A percentile compares a stretch with the other conserved stretches of the same genome.
Conservation (phyloP, 148 eudicot genomes). For the Nepenthes mirabilis region DNA sequence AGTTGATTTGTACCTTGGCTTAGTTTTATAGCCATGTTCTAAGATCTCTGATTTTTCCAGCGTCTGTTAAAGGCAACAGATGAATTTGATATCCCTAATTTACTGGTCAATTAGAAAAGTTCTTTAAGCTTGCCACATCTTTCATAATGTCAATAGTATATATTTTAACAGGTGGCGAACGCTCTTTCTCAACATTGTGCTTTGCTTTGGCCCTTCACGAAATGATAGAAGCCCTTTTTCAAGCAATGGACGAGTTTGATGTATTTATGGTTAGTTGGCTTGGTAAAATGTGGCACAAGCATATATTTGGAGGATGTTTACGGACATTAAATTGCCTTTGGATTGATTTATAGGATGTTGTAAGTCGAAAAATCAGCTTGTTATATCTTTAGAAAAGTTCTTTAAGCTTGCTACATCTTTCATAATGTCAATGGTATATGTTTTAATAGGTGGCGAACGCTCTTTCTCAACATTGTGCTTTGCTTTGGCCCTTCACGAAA, state of each 20-base stretch:
- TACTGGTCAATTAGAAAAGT: too few species aligned
- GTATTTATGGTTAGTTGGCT: constrained; percentile 69
- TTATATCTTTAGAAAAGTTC: too few species aligned
- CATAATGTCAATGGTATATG: background rate
- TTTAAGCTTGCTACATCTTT: too few species aligned
- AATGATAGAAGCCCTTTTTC: constrained; percentile 97
- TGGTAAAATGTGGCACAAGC: background rate
- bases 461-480: constrained; percentile 94
- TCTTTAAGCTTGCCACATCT: too few species aligned
- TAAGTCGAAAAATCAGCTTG: constrained; percentile 94
- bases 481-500: constrained; percentile 91
- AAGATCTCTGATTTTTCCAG: too few species aligned
- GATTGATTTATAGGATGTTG: constrained; percentile 64
- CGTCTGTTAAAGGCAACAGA: too few species aligned
- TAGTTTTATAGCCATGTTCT: too few species aligned
- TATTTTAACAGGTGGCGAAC: constrained; percentile 68
- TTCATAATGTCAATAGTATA: background rate
- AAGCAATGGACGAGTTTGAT: constrained; percentile 99
- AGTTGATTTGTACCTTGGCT: too few species aligned
- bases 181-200: constrained; percentile 91
- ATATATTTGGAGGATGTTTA: background rate
- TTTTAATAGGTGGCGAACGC: constrained; percentile 75
- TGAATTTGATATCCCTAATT: too few species aligned
- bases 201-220: constrained; percentile 94
- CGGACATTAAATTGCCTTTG: background rate